Evolutionary conservation across 352 stramenopile genomes (phyloP), one percentile per base, ranked within the genome.

Genomic region (Phytophthora nicotianae): DNA sequence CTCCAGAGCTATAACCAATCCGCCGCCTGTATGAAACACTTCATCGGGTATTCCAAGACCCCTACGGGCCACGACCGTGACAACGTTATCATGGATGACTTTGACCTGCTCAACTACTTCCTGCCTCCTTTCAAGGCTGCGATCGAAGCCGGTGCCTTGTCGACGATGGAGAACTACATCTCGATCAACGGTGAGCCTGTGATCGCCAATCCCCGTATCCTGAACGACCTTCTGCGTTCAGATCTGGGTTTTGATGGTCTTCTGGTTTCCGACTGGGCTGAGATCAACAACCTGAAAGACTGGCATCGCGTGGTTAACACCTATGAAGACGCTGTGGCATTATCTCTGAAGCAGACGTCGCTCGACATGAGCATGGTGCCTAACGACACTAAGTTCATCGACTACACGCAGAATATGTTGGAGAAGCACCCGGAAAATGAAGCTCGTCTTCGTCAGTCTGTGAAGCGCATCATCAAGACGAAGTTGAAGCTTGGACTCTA

Each of bases 141-240:
- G 0, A 76, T 94, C 5, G 70, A 89, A 4, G 82, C 92, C 16
- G 83, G 81, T 6, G 84, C 79, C 2, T 65, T 95, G 53, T 90
- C 91, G 0, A 81, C 92, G 0, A 98, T 98, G 94, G 91, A 97
- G 67, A 94, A 72, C 53, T 98, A 98, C 78, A 93, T 89, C 33
- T 93, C 95, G 49, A 62, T 96, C 47, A 96, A 97, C 57, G 90
- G 89, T n/a, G 79, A 97, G 4, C 93, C 93, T 0, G 83, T 97
- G 21, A 81, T 96, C 4, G 73, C 76, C 0, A 97, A 87, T 40
- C 58, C 73, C 13, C 75, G 87, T n/a, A 81, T 91, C 45, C 61
- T 97, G 3, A 64, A 80, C 16, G 73, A 88, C 19, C 57, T 98
- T 42, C 63, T 98, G n/a, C 77, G 92, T 19, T 61, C 77, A 7